These are phyloP conservation scores for Nemania bipapillata DNA, from an alignment of 2,329 filamentous ascomycete species.

Conservation along the genomic window DNA sequence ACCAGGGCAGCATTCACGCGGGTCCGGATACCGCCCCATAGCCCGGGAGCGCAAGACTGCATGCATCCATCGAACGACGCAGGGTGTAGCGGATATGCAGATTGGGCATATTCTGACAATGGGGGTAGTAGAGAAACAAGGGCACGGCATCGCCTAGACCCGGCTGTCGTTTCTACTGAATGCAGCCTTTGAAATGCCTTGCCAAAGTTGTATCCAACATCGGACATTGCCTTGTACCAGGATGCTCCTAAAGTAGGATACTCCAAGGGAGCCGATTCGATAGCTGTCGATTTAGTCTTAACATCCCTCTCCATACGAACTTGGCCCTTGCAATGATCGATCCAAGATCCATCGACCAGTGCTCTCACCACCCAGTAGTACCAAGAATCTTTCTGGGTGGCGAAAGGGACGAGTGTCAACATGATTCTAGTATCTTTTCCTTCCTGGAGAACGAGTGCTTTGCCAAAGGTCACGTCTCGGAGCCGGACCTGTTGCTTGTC, in stretches of 20 bases:
- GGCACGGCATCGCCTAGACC: slow-evolving; percentile 34
- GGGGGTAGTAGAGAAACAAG: slow-evolving; percentile 38
- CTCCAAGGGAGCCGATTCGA: slow-evolving; percentile 9
- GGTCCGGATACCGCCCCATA: slow-evolving; percentile 39
- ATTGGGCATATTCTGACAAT: slow-evolving; percentile 39
- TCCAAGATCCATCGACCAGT: slow-evolving; percentile 46
- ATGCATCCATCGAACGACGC: slow-evolving; percentile 49
- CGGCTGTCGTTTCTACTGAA: slow-evolving; percentile 36
- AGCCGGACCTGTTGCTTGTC: slow-evolving; percentile 39
- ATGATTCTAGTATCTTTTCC: slow-evolving; percentile 15
- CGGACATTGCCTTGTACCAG: slow-evolving; percentile 26
- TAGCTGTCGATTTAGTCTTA: no score
- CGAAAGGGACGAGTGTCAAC: slow-evolving; percentile 25
- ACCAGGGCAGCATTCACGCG: slow-evolving; percentile 38
- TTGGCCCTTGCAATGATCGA: slow-evolving; percentile 28
- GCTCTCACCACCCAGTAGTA: slow-evolving; percentile 41
- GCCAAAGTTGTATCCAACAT: slow-evolving; percentile 27
- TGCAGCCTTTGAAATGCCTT: slow-evolving; percentile 28
- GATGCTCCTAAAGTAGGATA: not conserved
- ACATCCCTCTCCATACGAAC: slow-evolving; percentile 25
- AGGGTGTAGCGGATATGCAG: slow-evolving; percentile 47
- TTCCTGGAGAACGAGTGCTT: slow-evolving; percentile 38
- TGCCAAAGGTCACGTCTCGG: slow-evolving; percentile 37
- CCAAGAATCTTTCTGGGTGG: not conserved
- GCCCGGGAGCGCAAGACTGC: slow-evolving; percentile 44